Evolutionary conservation across 1,284 basidiomycete species (phyloP).

Genomic region (Cyathus pygmaeus): DNA sequence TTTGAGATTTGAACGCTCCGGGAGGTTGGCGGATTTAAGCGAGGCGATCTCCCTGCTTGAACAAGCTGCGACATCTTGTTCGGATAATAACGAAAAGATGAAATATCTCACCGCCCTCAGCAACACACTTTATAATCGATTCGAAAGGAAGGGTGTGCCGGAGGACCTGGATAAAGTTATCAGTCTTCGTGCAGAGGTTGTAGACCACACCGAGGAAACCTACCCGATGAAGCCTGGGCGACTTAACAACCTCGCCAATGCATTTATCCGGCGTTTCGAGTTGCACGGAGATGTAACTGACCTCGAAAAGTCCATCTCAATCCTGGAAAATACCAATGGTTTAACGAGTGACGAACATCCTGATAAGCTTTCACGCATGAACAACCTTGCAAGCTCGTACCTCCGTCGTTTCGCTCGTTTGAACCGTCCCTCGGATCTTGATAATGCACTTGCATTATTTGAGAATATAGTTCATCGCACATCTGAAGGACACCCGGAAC

Average conservation of each 20-base stretch:
- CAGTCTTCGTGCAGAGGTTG: not conserved
- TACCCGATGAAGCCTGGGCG: not conserved
- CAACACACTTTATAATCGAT: not conserved
- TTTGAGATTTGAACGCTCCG: too few relatives aligned
- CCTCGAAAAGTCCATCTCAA: not conserved
- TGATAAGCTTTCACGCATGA: not conserved
- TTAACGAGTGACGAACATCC: not conserved
- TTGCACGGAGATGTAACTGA: not conserved
- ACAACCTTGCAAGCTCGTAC: not conserved
- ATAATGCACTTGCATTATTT: not conserved
- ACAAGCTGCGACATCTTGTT: too few relatives aligned
- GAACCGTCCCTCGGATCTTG: not conserved
- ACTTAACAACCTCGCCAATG: not conserved
- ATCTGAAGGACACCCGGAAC: not conserved
- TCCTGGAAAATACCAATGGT: not conserved
- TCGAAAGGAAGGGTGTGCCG: not conserved
- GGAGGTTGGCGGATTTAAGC: too few relatives aligned
- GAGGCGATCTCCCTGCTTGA: too few relatives aligned
- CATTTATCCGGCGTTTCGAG: not conserved
- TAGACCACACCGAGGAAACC: not conserved
- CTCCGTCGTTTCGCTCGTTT: not conserved
- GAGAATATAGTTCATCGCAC: not conserved
- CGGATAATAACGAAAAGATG: too few relatives aligned
- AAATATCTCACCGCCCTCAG: not conserved
- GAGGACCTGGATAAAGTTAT: not conserved